Evolutionary conservation across 345 rosid genomes (phyloP), one percentile per base, ranked within the genome.

Genomic region (Abelmoschus esculentus): DNA sequence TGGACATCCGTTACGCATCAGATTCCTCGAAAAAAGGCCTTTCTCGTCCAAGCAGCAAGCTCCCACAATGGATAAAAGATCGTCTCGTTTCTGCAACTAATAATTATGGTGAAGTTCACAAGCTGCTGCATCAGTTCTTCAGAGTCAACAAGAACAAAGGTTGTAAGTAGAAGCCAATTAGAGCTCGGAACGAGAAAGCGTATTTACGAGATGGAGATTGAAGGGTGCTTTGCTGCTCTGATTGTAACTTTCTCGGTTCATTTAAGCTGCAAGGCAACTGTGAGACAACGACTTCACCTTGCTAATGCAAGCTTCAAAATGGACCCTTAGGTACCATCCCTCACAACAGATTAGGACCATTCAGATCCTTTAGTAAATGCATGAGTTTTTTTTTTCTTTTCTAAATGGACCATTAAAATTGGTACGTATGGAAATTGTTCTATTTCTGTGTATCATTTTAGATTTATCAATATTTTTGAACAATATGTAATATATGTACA

Each of bases 51-150:
- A 77, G 87, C 63, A 78, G 81, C 81, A 92, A 86, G 84, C 95
- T 92, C 65, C 96, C 96, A 0, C 80, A 52, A 69, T 92, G 98
- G 96, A 92, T 90, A 69, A 88, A 80, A 76, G 92, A 86, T 70
- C 52, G 84, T 11, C 83, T 93, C 58, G 73, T 89, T 56, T 78
- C 86, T 66, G 60, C 90, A 26, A 80, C 89, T 54, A 83, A 72
- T 71, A 88, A 81, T 76, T 93, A 93, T 55, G 98, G 98, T 53
- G 93, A 93, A 79, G 93, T 90, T 65, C 98, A 89, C 58, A 80
- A 82, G 71, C 75, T 85, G 78, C 75, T 93, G 80, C 90, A 85
- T 70, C 92, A 85, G 59, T 93, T 93, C 84, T 90, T 87, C 83
- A 89, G 86, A 80, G 83, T 79, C 78, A 80, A 85, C 78, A 80